These are phyloP conservation scores for Saccharomycopsis amapae DNA, from an alignment of 805 yeast species.

Conservation along the genomic window DNA sequence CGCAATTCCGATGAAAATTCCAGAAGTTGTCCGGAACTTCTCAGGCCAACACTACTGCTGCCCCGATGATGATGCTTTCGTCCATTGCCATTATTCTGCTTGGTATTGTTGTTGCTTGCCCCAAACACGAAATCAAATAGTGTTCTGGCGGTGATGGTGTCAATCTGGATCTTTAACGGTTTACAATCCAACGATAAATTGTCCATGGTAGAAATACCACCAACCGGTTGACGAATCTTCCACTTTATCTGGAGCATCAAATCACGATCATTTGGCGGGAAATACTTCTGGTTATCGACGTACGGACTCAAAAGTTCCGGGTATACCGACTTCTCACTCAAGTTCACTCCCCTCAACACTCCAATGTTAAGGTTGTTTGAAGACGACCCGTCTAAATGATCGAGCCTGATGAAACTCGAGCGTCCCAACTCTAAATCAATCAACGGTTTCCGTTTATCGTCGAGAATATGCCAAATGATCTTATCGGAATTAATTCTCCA, in stretches of 20 bases:
- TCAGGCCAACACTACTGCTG: too few relatives aligned
- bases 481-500: slow-evolving; percentile 47
- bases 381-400: slow-evolving; percentile 46
- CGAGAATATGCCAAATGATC: slow-evolving; percentile 51
- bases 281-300: slow-evolving; percentile 10
- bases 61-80: too few relatives aligned
- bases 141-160: slow-evolving; percentile 44
- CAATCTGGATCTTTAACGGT: slow-evolving; percentile 53
- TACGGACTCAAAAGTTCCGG: slow-evolving; percentile 47
- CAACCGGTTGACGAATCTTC: slow-evolving; percentile 53
- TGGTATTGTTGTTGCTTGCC: too few relatives aligned
- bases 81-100: too few relatives aligned
- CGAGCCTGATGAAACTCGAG: slow-evolving; percentile 41
- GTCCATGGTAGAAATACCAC: slow-evolving; percentile 54
- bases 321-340: slow-evolving; percentile 40
- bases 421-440: slow-evolving; percentile 47
- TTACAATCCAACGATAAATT: slow-evolving; percentile 42
- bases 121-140: slow-evolving; percentile 41
- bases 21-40: too few relatives aligned
- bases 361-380: slow-evolving; percentile 39
- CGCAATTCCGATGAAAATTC: too few relatives aligned
- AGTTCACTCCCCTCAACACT: slow-evolving; percentile 46
- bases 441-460: slow-evolving; percentile 40
- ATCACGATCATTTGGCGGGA: too few relatives aligned
- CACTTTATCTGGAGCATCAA: slow-evolving; percentile 41